These are phyloP conservation scores for Fraxinus velutina DNA, from an alignment of 305 asterid species.

Conservation along the genomic window DNA sequence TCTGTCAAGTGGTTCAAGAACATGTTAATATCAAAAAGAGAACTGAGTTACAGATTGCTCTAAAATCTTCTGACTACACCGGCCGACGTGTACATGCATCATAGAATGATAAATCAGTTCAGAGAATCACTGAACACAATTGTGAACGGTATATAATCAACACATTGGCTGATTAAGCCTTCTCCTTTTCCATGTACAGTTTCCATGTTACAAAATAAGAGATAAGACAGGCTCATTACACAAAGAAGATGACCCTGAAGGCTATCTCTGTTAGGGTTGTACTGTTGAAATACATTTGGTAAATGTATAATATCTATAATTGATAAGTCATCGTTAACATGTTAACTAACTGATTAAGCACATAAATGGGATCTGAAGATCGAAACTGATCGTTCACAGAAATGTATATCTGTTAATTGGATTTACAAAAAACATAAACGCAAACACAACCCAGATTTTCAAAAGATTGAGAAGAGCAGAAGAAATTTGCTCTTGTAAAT, in stretches of 20 bases:
- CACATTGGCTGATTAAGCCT: background rate
- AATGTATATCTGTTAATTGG: background rate
- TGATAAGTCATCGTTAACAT: background rate
- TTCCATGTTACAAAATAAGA: background rate
- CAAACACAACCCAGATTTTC: background rate
- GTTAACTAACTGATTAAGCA: background rate
- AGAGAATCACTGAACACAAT: background rate
- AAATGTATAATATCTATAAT: background rate
- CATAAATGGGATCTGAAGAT: background rate
- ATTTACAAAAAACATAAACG: background rate
- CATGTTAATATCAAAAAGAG: slow-evolving; percentile 40
- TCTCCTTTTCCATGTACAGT: background rate
- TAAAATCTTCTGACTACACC: background rate
- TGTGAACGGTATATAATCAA: background rate
- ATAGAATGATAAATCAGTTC: background rate
- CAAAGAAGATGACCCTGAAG: background rate
- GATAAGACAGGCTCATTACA: background rate
- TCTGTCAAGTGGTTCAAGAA: slow-evolving; percentile 68
- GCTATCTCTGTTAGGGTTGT: background rate
- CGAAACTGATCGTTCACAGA: background rate
- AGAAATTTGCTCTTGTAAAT: background rate
- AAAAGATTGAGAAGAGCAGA: background rate
- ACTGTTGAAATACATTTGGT: background rate
- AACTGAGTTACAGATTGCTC: slow-evolving; percentile 8
- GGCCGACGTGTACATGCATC: background rate